Evolutionary conservation across 169 alveolate genomes (phyloP).

Genomic region (Cyclospora cayetanensis): DNA sequence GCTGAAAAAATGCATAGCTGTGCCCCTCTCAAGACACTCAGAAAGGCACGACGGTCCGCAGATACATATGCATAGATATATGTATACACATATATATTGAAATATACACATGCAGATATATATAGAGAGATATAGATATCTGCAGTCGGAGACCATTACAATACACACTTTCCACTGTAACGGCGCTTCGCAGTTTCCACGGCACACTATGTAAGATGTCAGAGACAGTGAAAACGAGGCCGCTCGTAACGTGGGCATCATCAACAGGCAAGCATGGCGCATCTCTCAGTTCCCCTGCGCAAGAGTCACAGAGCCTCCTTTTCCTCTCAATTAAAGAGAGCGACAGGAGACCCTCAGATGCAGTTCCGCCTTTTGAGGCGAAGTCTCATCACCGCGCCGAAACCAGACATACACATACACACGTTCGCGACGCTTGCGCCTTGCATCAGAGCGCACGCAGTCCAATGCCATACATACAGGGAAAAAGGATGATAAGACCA

Average conservation of each 20-base stretch:
- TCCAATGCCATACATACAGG: too few species aligned
- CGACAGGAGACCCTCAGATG: slow-evolving; percentile 4
- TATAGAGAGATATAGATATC: too few species aligned
- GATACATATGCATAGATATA: neutral
- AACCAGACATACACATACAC: neutral
- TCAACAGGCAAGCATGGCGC: neutral
- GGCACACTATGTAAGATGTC: too few species aligned
- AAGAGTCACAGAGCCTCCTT: slow-evolving; percentile 30
- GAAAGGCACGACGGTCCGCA: neutral
- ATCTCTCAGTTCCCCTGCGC: slow-evolving; percentile 55
- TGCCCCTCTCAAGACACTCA: neutral
- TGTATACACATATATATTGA: neutral
- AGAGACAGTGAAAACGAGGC: too few species aligned
- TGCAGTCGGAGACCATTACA: too few species aligned
- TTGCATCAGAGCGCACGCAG: too few species aligned
- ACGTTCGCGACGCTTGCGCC: neutral
- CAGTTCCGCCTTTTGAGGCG: slow-evolving; percentile 15
- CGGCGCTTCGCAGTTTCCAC: too few species aligned
- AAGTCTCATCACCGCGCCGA: neutral
- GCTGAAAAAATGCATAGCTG: neutral
- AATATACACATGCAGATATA: too few species aligned
- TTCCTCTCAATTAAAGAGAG: neutral
- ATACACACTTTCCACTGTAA: too few species aligned
- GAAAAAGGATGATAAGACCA: too few species aligned
- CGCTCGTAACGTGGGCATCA: too few species aligned